Percentiles rank a stretch among this genome's conserved stretches.
These are phyloP conservation scores for Aureococcus anophagefferens DNA, from an alignment of 108 stramenopile species.

Conservation along the genomic window DNA sequence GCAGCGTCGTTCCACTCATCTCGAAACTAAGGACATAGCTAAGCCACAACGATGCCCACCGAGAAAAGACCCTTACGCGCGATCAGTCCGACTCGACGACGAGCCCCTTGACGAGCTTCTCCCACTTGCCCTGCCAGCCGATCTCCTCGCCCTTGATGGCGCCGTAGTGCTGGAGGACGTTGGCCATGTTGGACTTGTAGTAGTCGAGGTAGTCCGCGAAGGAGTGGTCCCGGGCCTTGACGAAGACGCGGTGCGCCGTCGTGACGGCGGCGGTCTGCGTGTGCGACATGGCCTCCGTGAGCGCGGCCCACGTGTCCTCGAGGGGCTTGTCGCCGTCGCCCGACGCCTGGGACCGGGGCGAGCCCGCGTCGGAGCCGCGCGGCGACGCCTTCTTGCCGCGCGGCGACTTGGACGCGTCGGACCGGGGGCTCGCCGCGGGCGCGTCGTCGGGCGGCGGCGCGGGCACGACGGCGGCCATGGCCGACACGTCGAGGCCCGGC, in stretches of 20 bases:
- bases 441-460: conserved; percentile 5
- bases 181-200: background rate
- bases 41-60: no score
- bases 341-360: background rate
- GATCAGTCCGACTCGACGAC: background rate
- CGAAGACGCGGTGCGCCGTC: conserved; percentile 20
- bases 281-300: conserved; percentile 2
- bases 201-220: background rate
- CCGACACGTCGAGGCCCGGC: conserved; percentile 10
- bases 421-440: no score
- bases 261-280: conserved; percentile 22
- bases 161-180: conserved; percentile 5
- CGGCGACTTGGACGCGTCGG: no score
- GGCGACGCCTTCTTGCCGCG: no score
- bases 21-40: no score
- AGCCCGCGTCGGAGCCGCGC: background rate
- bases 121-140: conserved; percentile 4
- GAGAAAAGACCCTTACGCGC: no score
- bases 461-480: background rate
- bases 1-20: no score
- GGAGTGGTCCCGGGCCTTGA: conserved; percentile 14
- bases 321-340: background rate
- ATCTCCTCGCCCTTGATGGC: background rate
- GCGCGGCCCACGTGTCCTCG: background rate
- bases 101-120: background rate